Evolutionary conservation across 805 yeast species (phyloP).

Genomic region (Candida tammaniensis): DNA sequence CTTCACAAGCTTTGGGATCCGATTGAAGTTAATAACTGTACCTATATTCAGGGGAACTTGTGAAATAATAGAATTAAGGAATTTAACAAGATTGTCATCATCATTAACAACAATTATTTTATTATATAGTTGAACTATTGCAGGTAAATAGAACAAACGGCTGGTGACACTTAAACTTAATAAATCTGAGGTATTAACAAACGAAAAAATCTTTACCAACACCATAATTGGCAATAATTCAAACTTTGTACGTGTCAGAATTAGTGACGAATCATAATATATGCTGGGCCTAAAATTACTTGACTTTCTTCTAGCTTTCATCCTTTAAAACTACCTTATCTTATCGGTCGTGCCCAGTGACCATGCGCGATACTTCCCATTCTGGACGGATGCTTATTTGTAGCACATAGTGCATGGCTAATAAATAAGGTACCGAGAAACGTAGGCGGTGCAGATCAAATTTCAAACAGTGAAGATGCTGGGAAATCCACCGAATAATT

Average conservation of each 20-base stretch:
- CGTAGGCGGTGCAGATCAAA: too few species aligned
- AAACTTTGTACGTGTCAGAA: slow-evolving; percentile 5
- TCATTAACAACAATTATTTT: slow-evolving; percentile 17
- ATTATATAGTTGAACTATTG: slow-evolving; percentile 20
- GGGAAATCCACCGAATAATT: too few species aligned
- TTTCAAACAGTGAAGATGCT: too few species aligned
- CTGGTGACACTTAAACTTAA: slow-evolving; percentile 19
- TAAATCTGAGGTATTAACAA: slow-evolving; percentile 20
- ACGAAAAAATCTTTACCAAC: slow-evolving; percentile 18
- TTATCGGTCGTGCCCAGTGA: too few species aligned
- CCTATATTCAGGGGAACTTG: too few species aligned
- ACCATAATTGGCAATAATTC: slow-evolving; percentile 21
- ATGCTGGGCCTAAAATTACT: slow-evolving; percentile 13
- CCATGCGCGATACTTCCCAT: too few species aligned
- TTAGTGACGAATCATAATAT: slow-evolving; percentile 9
- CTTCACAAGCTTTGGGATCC: slow-evolving; percentile 12
- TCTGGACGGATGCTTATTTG: too few species aligned
- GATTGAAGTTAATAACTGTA: slow-evolving; percentile 15
- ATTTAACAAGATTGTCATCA: slow-evolving; percentile 2
- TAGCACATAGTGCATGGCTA: too few species aligned
- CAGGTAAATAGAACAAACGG: slow-evolving; percentile 24
- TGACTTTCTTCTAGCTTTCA: slow-evolving; percentile 10
- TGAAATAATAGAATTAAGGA: slow-evolving; percentile 2
- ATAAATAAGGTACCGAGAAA: too few species aligned
- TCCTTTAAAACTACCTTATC: background rate